Conservation (phyloP, 768 basidiomycete species). For the Mycena crocata region DNA sequence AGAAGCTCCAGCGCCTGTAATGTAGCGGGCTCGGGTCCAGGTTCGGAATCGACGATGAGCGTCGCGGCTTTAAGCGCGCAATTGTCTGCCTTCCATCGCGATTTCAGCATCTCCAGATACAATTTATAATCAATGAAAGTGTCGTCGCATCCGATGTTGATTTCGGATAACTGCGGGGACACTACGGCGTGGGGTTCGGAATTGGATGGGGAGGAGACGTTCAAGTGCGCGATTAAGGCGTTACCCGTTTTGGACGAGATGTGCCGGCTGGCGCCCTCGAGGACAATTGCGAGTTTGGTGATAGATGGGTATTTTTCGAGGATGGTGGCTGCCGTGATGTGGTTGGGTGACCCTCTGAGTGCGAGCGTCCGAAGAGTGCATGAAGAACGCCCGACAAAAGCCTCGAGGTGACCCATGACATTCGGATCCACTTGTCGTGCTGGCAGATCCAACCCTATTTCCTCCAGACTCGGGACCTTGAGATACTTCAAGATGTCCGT, state of each 20-base stretch:
- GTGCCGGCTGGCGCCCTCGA: too few relatives aligned
- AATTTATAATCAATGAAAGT: background rate
- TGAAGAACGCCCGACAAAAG: background rate
- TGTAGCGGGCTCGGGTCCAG: background rate
- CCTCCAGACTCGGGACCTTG: background rate
- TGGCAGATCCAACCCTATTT: too few relatives aligned
- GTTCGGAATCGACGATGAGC: background rate
- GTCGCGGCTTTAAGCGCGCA: background rate
- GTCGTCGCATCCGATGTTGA: background rate
- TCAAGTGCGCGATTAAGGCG: background rate
- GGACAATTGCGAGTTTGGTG: background rate
- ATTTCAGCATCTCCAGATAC: slow-evolving; percentile 11
- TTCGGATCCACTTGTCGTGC: too few relatives aligned
- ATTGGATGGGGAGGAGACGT: background rate
- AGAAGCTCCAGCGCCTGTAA: background rate
- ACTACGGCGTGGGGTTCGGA: background rate
- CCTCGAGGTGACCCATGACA: background rate
- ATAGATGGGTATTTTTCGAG: background rate
- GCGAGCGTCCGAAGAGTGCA: background rate
- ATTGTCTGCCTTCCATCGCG: background rate
- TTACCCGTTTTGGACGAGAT: background rate
- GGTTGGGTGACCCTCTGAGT: background rate
- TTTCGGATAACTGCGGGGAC: background rate
- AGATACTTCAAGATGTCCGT: background rate
- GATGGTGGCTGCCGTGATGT: background rate